phyloP scores from a whole-genome alignment of 345 rosid species.

The Citrus hindsii region DNA sequence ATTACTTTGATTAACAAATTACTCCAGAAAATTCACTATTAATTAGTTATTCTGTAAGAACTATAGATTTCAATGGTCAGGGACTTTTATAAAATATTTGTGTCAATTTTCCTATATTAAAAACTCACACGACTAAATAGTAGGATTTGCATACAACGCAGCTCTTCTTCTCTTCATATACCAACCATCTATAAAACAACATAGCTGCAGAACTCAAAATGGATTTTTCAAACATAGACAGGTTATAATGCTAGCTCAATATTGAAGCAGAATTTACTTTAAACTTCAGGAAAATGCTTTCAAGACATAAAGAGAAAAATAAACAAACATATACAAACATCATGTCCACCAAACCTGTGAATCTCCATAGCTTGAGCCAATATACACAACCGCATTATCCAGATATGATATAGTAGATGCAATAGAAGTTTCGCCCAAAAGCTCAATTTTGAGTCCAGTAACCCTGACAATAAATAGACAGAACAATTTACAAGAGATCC shows the following conservation, averaged over 20 bases:
- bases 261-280: not conserved
- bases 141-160: not conserved
- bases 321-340: not conserved
- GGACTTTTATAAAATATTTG: not conserved
- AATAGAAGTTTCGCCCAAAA: constrained; percentile 92
- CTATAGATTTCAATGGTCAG: not conserved
- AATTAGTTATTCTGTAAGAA: not conserved
- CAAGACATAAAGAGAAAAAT: not conserved
- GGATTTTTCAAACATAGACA: not conserved
- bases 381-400: constrained; percentile 78
- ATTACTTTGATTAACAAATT: too few relatives aligned
- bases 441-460: constrained; percentile 93
- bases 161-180: not conserved
- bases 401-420: constrained; percentile 91
- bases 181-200: not conserved
- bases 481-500: constrained; percentile 8
- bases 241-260: not conserved
- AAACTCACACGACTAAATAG: not conserved
- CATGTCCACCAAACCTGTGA: constrained; percentile 55
- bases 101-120: not conserved
- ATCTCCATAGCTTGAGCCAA: constrained; percentile 97
- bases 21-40: not conserved
- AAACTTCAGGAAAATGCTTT: not conserved
- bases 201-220: not conserved
- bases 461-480: constrained; percentile 52